A percentile compares a stretch with the other conserved stretches of the same genome.
Evolutionary conservation across 164 flowering plant genomes (phyloP).

Genomic region (Cinnamomum chago): DNA sequence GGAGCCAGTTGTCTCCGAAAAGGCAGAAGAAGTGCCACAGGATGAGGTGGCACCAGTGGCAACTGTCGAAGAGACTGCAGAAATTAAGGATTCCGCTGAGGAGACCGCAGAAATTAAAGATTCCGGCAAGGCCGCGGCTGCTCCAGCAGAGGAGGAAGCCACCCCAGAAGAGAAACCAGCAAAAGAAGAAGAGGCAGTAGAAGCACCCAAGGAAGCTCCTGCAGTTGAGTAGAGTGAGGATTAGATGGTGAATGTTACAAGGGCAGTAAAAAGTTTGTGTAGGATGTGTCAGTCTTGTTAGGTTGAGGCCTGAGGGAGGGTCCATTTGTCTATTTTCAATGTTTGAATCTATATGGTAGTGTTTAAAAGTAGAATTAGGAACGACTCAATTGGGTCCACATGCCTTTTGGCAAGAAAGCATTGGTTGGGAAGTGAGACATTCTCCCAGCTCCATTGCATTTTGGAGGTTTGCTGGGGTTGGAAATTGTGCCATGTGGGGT

Average conservation of each 20-base stretch:
- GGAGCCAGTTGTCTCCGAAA: not conserved
- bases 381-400: not conserved
- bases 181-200: constrained; percentile 13
- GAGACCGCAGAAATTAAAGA: not conserved
- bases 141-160: not conserved
- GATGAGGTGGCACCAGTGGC: constrained; percentile 14
- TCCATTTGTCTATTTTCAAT: not conserved
- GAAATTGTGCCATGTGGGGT: not conserved
- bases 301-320: not conserved
- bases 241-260: not conserved
- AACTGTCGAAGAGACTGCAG: not conserved
- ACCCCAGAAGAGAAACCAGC: constrained; percentile 16
- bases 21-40: not conserved
- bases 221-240: constrained; percentile 33
- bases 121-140: not conserved
- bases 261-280: not conserved
- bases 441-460: not conserved
- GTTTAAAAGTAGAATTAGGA: not conserved
- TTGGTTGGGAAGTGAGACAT: constrained; percentile 5
- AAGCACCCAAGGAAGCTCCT: constrained; percentile 21
- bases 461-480: not conserved
- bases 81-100: not conserved
- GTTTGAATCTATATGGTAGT: not conserved
- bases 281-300: not conserved
- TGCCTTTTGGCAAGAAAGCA: not conserved